These are phyloP conservation scores for Ophiostoma quercus DNA, from an alignment of 2,329 filamentous ascomycete genomes.

Conservation along the genomic window DNA sequence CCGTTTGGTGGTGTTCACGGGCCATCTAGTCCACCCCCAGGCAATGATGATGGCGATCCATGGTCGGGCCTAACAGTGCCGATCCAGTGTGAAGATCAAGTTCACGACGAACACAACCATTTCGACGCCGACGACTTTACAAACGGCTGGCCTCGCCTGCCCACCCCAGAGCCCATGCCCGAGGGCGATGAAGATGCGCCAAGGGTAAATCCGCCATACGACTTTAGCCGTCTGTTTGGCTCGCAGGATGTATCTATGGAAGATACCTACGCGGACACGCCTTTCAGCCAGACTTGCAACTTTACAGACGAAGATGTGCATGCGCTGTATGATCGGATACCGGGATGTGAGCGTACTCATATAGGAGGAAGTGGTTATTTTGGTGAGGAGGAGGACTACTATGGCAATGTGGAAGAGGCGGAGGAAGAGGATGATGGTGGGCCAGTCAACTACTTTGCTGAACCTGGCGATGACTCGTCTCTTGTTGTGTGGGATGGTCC, in stretches of 20 bases:
- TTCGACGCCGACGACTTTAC: neutral
- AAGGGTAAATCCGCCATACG: neutral
- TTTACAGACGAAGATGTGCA: constrained; percentile 7
- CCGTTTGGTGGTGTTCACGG: too few relatives aligned
- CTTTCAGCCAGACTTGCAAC: too few relatives aligned
- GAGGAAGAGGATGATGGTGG: neutral
- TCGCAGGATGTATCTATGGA: neutral
- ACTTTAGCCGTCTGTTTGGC: neutral
- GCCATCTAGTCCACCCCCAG: neutral
- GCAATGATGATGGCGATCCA: neutral
- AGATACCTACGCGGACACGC: neutral
- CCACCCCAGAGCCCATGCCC: neutral
- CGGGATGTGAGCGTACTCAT: neutral
- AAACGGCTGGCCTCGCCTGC: neutral
- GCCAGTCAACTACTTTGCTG: neutral
- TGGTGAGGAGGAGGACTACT: too few relatives aligned
- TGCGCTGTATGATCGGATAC: neutral
- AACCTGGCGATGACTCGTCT: neutral
- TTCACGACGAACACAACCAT: neutral
- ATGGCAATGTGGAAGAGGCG: too few relatives aligned
- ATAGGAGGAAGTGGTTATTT: neutral
- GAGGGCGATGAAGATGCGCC: neutral
- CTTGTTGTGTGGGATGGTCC: neutral
- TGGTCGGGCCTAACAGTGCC: neutral
- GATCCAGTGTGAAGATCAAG: neutral